Evolutionary conservation across 805 yeast genomes (phyloP), one percentile per base, ranked within the genome.

Genomic region (Wilhelminamyces savonicus): DNA sequence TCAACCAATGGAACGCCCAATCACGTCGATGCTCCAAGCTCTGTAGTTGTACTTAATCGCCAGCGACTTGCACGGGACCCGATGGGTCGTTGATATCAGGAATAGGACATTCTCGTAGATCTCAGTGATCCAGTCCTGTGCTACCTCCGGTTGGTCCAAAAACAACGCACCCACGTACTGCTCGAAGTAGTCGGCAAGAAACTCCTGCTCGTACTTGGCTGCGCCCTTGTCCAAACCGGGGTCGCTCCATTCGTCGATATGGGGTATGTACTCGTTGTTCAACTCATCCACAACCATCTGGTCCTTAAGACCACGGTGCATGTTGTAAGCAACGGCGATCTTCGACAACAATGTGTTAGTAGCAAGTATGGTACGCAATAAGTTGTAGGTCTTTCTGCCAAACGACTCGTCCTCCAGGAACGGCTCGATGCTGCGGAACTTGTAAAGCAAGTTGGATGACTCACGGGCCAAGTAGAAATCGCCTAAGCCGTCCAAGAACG

Each of bases 121-220:
- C 22, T 43, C 48, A 15, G 42, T 41, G 10, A 62, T 52, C 49
- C 59, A 61, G n/a, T 30, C 24, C 34, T 53, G 55, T 3, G 67
- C 66, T 2, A 43, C 53, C 7, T 42, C 48, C 4, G 67, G 67
- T 36, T 52, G 60, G 27, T 61, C 66, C 12, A 60, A 32, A 26
- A 52, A 54, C 26, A 62, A 47, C 0, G 66, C 62, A n/a, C 66
- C 69, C n/a, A 59, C 56, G 27, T 62, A 62, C 29, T 55, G 56
- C 36, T 62, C 69, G 34, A 62, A 62, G 39, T 54, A 62, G 34
- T 62, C 69, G 2, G 60, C 69, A 20, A 62, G 44, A 35, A 61
- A 59, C 33, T 62, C 69, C 30, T 61, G 65, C 39, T 62, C 67
- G 35, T 59, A 61, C 21, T 48, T 36, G 19, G 48, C 35, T 2